These are phyloP conservation scores for Fusarium bulbicola DNA, from an alignment of 2,329 filamentous ascomycete genomes.

Conservation along the genomic window DNA sequence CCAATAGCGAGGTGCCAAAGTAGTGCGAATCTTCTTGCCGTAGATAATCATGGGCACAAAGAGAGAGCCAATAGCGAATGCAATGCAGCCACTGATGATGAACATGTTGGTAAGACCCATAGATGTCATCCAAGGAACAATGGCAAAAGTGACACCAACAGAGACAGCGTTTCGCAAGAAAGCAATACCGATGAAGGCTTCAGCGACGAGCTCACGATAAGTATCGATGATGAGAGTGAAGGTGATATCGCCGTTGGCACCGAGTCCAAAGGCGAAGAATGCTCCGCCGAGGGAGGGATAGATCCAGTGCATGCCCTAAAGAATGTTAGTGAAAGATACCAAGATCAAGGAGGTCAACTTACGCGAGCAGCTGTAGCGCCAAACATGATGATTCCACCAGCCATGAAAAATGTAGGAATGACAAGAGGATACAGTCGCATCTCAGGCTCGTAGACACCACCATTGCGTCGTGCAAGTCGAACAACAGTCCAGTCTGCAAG, in stretches of 20 bases:
- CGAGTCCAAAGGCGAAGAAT: constrained; percentile 51
- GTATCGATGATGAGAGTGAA: constrained; percentile 50
- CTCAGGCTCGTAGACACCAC: constrained; percentile 55
- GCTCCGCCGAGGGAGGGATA: constrained; percentile 49
- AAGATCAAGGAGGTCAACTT: background rate
- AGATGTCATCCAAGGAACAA: constrained; percentile 44
- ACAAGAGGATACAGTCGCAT: constrained; percentile 50
- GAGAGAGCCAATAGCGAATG: constrained; percentile 36
- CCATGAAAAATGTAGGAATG: constrained; percentile 46
- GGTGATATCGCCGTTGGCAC: constrained; percentile 49
- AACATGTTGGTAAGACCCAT: constrained; percentile 47
- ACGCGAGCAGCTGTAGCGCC: constrained; percentile 49
- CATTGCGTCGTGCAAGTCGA: constrained; percentile 49
- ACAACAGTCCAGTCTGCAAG: constrained; percentile 52
- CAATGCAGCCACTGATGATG: constrained; percentile 37
- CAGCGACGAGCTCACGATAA: constrained; percentile 44
- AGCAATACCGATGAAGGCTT: constrained; percentile 45
- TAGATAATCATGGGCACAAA: constrained; percentile 45
- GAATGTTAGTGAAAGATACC: background rate
- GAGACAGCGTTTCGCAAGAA: constrained; percentile 46
- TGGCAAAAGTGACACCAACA: constrained; percentile 42
- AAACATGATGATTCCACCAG: constrained; percentile 52
- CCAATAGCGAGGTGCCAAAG: constrained; percentile 39
- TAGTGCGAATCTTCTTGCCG: constrained; percentile 43
- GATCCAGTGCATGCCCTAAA: constrained; percentile 55